A percentile compares a stretch with the other conserved stretches of the same genome.
Conservation (phyloP, 2,329 filamentous ascomycete species). For the Trichoderma semiorbis region DNA sequence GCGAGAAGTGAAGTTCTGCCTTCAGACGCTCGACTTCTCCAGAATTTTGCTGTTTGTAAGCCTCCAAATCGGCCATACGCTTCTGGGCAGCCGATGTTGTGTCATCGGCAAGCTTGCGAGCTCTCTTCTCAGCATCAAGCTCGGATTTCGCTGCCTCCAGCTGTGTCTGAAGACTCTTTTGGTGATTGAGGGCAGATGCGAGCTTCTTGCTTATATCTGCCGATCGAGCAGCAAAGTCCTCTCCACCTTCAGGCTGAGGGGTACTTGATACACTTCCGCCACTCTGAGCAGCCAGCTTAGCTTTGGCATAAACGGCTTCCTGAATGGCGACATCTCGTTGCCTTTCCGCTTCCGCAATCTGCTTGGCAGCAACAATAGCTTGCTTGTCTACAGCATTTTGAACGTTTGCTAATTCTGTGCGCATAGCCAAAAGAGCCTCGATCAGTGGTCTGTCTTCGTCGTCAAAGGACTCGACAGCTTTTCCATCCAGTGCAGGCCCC, state of each 20-base stretch:
- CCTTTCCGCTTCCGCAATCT: conserved; percentile 90
- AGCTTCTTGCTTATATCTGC: conserved; percentile 78
- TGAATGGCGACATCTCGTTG: conserved; percentile 92
- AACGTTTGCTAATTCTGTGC: conserved; percentile 81
- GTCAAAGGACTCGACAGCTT: conserved; percentile 72
- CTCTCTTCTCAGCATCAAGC: conserved; percentile 74
- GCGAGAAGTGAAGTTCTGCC: conserved; percentile 75
- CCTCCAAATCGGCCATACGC: conserved; percentile 79
- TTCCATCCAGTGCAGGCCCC: conserved; percentile 72
- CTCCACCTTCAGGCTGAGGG: conserved; percentile 57
- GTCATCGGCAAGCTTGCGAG: conserved; percentile 83
- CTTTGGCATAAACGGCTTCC: conserved; percentile 92
- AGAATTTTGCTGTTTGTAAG: conserved; percentile 76
- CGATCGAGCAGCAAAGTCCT: conserved; percentile 53
- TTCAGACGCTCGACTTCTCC: conserved; percentile 82
- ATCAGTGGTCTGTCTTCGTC: conserved; percentile 91
- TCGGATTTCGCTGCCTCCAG: conserved; percentile 68
- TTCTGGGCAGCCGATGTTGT: conserved; percentile 78
- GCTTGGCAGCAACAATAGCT: conserved; percentile 76
- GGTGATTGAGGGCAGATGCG: conserved; percentile 72
- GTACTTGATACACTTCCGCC: conserved; percentile 62
- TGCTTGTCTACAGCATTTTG: conserved; percentile 88
- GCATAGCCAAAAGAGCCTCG: conserved; percentile 89
- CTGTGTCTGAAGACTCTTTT: conserved; percentile 76
- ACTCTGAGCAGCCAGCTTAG: conserved; percentile 76